A percentile compares a stretch with the other conserved stretches of the same genome.
Evolutionary conservation across 2,329 filamentous ascomycete genomes (phyloP).

Genomic region (Cladosporium sp.): DNA sequence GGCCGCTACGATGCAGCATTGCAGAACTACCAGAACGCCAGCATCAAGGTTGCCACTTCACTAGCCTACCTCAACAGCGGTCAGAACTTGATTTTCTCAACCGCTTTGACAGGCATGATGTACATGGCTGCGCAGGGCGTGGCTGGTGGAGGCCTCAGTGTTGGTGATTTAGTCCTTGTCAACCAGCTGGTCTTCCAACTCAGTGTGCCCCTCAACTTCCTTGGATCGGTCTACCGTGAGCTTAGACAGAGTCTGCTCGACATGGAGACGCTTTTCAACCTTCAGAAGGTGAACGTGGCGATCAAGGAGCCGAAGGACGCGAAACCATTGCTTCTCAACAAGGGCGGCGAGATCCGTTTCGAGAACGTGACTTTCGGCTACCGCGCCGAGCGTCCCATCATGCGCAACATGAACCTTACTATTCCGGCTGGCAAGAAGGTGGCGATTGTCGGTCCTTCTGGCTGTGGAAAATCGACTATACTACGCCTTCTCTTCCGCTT

Average conservation of each 20-base stretch:
- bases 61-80: slow-evolving; percentile 89
- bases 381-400: slow-evolving; percentile 77
- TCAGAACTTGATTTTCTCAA: slow-evolving; percentile 96
- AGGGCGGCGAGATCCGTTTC: slow-evolving; percentile 85
- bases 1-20: slow-evolving; percentile 84
- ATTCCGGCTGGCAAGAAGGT: slow-evolving; percentile 96
- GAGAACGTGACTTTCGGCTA: slow-evolving; percentile 96
- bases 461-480: slow-evolving; percentile 94
- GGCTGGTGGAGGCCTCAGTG: slow-evolving; percentile 72
- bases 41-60: slow-evolving; percentile 94
- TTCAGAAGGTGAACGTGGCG: slow-evolving; percentile 91
- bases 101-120: slow-evolving; percentile 95
- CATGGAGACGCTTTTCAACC: slow-evolving; percentile 97
- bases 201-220: slow-evolving; percentile 92
- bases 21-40: slow-evolving; percentile 82
- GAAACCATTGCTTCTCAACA: slow-evolving; percentile 64
- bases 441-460: slow-evolving; percentile 89
- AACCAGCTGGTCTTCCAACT: slow-evolving; percentile 99
- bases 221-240: slow-evolving; percentile 96
- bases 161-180: slow-evolving; percentile 96
- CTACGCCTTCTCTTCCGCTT: slow-evolving; percentile 87
- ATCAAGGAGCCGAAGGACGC: slow-evolving; percentile 76
- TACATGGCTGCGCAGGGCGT: slow-evolving; percentile 91
- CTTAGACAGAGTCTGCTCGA: slow-evolving; percentile 90
- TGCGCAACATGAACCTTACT: slow-evolving; percentile 77